A percentile compares a stretch with the other conserved stretches of the same genome.
These are phyloP conservation scores for Eimeria zaria DNA, from an alignment of 169 alveolate genomes.

Conservation along the genomic window DNA sequence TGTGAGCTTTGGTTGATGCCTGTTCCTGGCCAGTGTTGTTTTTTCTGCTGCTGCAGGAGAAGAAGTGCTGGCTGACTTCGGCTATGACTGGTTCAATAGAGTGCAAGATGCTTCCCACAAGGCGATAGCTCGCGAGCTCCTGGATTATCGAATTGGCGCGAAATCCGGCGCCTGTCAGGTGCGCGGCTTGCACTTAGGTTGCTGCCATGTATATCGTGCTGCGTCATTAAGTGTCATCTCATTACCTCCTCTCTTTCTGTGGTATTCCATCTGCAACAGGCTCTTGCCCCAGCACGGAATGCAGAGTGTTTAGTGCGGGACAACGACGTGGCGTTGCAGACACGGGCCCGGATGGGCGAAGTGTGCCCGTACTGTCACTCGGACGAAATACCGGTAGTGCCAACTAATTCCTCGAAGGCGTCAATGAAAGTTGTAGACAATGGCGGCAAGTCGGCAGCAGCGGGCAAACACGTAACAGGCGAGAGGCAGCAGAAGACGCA, in stretches of 20 bases:
- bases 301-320: conserved; percentile 73
- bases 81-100: conserved; percentile 94
- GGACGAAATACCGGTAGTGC: conserved; percentile 68
- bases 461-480: neutral
- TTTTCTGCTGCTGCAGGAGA: conserved; percentile 89
- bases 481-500: conserved; percentile 33
- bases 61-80: conserved; percentile 96
- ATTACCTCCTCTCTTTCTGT: neutral
- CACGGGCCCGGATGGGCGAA: conserved; percentile 79
- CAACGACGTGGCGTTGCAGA: conserved; percentile 66
- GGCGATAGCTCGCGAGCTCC: conserved; percentile 88
- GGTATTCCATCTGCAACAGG: neutral
- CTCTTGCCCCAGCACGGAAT: conserved; percentile 71
- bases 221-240: neutral
- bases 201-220: neutral
- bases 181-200: neutral
- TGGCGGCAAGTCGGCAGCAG: conserved; percentile 44
- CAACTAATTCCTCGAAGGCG: neutral
- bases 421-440: neutral
- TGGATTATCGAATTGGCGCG: conserved; percentile 87
- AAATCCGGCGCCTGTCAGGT: conserved; percentile 68
- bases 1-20: neutral
- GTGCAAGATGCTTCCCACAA: conserved; percentile 92
- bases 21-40: neutral
- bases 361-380: conserved; percentile 83